Evolutionary conservation across 2,329 filamentous ascomycete genomes (phyloP), one percentile per base, ranked within the genome.

Genomic region (Monosporascus sp.): DNA sequence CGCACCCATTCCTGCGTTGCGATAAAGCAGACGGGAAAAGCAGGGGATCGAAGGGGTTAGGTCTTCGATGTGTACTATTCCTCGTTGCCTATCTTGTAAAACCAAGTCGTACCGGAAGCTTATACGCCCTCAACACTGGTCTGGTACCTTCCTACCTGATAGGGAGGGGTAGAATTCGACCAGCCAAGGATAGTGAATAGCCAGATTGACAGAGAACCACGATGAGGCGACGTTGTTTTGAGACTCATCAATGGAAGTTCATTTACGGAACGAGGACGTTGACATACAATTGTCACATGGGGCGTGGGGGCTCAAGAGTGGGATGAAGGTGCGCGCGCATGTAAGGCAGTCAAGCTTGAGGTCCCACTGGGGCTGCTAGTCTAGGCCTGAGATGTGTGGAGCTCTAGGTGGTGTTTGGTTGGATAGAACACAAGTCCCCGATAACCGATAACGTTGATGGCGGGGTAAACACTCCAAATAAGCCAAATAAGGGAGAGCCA

Each of bases 211-310:
- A 55, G 27, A 57, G 57, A 58, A 54, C 48, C 44, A 43, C 5
- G 22, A 43, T 43, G 40, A 58, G 58, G 63, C 57, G 63, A 65
- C 63, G 64, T 67, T 60, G 56, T 58, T 59, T 64, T 65, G 64
- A 65, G 64, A 63, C 64, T 24, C 22, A 24, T 67, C 54, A 55
- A 44, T 57, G 61, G 59, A 53, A 60, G 54, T 60, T 58, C 61
- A 63, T 66, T 66, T 65, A 63, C 64, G 64, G 64, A 58, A 63
- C 63, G 63, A 60, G 55, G 60, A 62, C 62, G 53, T 65, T 65
- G 63, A 63, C 62, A 60, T 43, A 43, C n/a, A 22, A 22, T 24
- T 60, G 51, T 45, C 53, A 53, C 37, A 51, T 55, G 43, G 56
- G 60, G 63, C 63, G 64, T 66, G 64, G 64, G 64, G 62, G 63